Evolutionary conservation across 352 stramenopile species (phyloP), one percentile per base, ranked within the genome.

Genomic region (Phytophthora fragariae): DNA sequence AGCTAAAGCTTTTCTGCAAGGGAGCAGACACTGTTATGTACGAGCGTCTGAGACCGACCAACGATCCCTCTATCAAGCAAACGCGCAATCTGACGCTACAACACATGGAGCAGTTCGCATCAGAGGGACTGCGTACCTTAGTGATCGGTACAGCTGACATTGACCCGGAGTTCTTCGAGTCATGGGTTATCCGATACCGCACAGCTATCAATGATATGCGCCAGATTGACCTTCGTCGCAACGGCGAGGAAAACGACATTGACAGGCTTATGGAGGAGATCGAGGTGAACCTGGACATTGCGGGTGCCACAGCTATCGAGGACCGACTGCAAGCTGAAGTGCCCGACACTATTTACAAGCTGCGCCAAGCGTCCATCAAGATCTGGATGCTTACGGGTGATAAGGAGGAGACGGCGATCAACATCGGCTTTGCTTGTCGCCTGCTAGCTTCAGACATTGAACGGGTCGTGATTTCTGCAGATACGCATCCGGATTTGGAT

Each of bases 371-470:
- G 7, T 93, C 94, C 10, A 98, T 99, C 61, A 97, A 98, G 78
- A 90, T 98, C 41, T 98, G 95, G 93, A 97, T 99, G 82, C 88
- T 99, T 21, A 99, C 96, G 5, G 95, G 95, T 7, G 96, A 99
- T 74, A 99, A 99, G 76, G 81, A 97, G 68, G 96, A 98, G 73
- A 99, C 96, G 4, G 96, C 96, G 12, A 98, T 98, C 71, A 98
- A 99, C 75, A 99, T 99, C 74, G 96, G 90, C n/a, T 98, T 97
- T 76, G 91, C 93, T 7, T 98, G 91, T 60, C 89, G 93, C 12
- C 57, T 98, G 17, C 63, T 98, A 19, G 97, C 93, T 9, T 82
- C 92, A 2, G 96, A 98, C 61, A 99, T 99, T 80, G 91, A 98
- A 62, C 85, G 88, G 3, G 69, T 96, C 17, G 83, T 96, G 12